Evolutionary conservation across 805 yeast genomes (phyloP), one percentile per base, ranked within the genome.

Genomic region (Yarrowia divulgata): DNA sequence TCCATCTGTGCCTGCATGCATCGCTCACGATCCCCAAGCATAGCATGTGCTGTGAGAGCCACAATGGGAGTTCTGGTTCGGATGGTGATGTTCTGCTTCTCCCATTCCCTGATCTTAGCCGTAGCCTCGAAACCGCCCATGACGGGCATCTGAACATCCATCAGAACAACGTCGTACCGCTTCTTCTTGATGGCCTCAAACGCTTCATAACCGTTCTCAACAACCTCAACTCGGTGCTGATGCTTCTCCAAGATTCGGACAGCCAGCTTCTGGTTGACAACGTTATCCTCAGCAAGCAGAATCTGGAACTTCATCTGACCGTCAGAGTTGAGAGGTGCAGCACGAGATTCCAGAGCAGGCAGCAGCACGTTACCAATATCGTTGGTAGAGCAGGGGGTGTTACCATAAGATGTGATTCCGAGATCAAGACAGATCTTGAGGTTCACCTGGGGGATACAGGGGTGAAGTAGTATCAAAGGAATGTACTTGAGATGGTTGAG

Each of bases 111-210:
- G 68, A 91, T 91, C 78, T 87, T 87, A 58, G 89, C 91, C 1
- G 97, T 91, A 2, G 97, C 97, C 75, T 91, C 97, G 77, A 91
- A 91, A 0, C 97, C 97, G 37, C 97, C 97, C 95, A 91, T 92
- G 16, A 90, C 91, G 9, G 97, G 97, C 97, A 91, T 91, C 78
- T 91, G 97, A 55, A 91, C 97, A 80, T 91, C 97, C 97, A 91
- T 91, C 73, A 91, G 84, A 19, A 91, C 90, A 58, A 90, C 93
- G 76, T 91, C 97, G 76, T 88, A 91, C 60, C 84, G 82, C 71
- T 84, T 85, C 72, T 84, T 82, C 76, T 87, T 82, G 55, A 90
- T 87, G 1, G 93, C 93, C 70, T 90, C 91, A 72, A 86, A 84
- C 0, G 97, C 97, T 73, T 91, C 91, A 70, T 85, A 82, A 16